Conservation (phyloP, 805 yeast species). For the Lachancea thermotolerans region DNA sequence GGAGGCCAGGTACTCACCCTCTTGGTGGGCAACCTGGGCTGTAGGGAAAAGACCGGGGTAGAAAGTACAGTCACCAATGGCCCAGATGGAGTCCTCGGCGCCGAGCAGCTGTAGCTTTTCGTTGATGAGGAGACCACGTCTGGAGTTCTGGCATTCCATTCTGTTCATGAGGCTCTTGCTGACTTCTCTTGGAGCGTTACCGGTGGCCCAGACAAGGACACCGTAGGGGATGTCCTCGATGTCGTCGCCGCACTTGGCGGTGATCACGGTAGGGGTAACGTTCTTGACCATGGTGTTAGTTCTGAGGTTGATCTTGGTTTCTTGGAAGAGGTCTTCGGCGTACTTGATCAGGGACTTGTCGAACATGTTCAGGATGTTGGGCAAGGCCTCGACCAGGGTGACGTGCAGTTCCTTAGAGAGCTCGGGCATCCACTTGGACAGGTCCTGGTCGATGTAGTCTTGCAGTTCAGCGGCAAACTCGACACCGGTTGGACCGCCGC, state of each 20-base stretch:
- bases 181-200: constrained; percentile 82
- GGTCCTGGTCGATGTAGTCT: constrained; percentile 89
- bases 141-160: constrained; percentile 74
- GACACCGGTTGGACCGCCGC: constrained; percentile 99
- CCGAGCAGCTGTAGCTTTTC: constrained; percentile 81
- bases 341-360: constrained; percentile 63
- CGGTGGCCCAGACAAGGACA: constrained; percentile 94
- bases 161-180: constrained; percentile 57
- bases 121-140: constrained; percentile 85
- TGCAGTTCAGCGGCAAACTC: constrained; percentile 95
- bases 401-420: constrained; percentile 77
- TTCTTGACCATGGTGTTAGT: constrained; percentile 85
- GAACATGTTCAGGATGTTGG: constrained; percentile 75
- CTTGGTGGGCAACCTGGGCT: constrained; percentile 96
- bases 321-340: constrained; percentile 70
- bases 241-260: constrained; percentile 59
- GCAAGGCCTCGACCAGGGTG: constrained; percentile 83
- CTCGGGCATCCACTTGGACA: constrained; percentile 82
- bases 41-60: constrained; percentile 87
- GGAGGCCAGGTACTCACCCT: constrained; percentile 74
- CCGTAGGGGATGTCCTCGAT: constrained; percentile 88
- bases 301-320: constrained; percentile 62
- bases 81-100: constrained; percentile 66
- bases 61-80: constrained; percentile 91
- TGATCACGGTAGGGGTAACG: constrained; percentile 65